Percentiles rank a stretch among this genome's conserved stretches.
Evolutionary conservation across 2,329 filamentous ascomycete genomes (phyloP).

Genomic region (Alternaria gansuensis): DNA sequence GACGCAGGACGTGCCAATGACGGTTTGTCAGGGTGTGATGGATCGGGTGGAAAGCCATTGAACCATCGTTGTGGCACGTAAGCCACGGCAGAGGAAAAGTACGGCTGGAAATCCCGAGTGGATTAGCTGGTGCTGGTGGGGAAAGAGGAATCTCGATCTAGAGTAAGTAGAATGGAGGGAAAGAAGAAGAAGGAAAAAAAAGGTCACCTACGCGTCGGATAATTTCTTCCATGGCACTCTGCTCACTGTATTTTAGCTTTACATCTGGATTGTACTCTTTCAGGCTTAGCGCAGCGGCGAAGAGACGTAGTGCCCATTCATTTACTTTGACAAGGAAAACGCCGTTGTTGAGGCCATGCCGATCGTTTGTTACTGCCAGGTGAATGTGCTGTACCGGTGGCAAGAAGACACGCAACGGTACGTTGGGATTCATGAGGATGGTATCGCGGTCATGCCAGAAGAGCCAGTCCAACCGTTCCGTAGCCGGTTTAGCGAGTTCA

Average conservation of each 20-base stretch:
- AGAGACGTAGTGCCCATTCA: constrained; percentile 51
- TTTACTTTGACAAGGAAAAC: constrained; percentile 54
- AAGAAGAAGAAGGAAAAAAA: too few species aligned
- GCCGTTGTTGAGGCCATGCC: constrained; percentile 56
- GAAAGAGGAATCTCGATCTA: too few species aligned
- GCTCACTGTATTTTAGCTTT: constrained; percentile 15
- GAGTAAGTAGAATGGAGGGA: neutral
- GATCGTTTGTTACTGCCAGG: constrained; percentile 51
- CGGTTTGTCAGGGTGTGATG: neutral
- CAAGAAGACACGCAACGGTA: constrained; percentile 12
- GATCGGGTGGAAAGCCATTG: constrained; percentile 11
- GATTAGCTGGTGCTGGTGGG: neutral
- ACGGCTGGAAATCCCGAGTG: neutral
- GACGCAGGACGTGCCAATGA: constrained; percentile 6
- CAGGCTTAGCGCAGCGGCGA: constrained; percentile 43
- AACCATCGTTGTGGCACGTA: constrained; percentile 17
- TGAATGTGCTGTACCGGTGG: constrained; percentile 23
- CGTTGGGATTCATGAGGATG: constrained; percentile 12
- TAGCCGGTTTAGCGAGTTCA: constrained; percentile 11
- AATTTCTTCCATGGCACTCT: constrained; percentile 14
- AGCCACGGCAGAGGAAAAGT: constrained; percentile 1
- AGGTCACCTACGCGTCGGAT: neutral
- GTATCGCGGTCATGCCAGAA: constrained; percentile 19
- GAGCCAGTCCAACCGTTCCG: constrained; percentile 9
- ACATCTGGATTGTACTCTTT: constrained; percentile 11